Percentiles rank a stretch among this genome's conserved stretches.
These are phyloP conservation scores for Wakefieldia striispora DNA, from an alignment of 768 basidiomycete genomes.

Conservation along the genomic window DNA sequence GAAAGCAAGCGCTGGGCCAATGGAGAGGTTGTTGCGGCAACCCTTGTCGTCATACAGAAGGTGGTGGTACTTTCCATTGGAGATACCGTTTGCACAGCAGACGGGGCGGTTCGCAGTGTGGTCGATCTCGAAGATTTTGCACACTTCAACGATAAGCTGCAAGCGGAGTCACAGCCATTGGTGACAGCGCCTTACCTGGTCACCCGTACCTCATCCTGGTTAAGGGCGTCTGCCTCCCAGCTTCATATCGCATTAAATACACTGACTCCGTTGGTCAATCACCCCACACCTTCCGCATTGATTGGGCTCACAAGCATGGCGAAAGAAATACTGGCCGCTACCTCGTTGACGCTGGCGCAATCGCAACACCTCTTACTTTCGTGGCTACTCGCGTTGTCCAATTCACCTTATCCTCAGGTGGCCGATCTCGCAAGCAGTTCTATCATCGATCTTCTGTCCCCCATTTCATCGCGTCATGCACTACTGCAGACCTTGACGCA, in stretches of 20 bases:
- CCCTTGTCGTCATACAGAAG: slow-evolving; percentile 55
- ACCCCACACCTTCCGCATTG: slow-evolving; percentile 68
- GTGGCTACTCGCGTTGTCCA: slow-evolving; percentile 71
- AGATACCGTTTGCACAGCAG: slow-evolving; percentile 62
- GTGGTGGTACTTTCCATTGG: slow-evolving; percentile 58
- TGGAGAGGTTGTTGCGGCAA: slow-evolving; percentile 60
- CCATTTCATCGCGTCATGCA: slow-evolving; percentile 42
- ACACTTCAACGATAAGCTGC: slow-evolving; percentile 25
- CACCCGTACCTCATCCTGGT: slow-evolving; percentile 71
- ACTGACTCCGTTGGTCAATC: slow-evolving; percentile 65
- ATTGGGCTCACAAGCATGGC: slow-evolving; percentile 57
- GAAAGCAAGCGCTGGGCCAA: slow-evolving; percentile 66
- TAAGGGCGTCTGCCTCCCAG: slow-evolving; percentile 78
- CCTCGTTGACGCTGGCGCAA: slow-evolving; percentile 63
- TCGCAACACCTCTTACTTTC: slow-evolving; percentile 67
- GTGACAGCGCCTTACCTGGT: slow-evolving; percentile 44
- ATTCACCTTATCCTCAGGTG: slow-evolving; percentile 54
- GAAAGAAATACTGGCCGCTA: slow-evolving; percentile 47
- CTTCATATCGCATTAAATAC: slow-evolving; percentile 80
- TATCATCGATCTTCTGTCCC: slow-evolving; percentile 45
- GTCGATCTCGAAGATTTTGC: slow-evolving; percentile 63
- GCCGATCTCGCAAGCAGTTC: slow-evolving; percentile 44
- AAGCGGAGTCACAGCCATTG: slow-evolving; percentile 17
- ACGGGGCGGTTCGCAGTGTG: slow-evolving; percentile 56
- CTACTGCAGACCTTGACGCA: slow-evolving; percentile 58